Conservation (phyloP, 306 rosid species). For the Mimosa pudica region DNA sequence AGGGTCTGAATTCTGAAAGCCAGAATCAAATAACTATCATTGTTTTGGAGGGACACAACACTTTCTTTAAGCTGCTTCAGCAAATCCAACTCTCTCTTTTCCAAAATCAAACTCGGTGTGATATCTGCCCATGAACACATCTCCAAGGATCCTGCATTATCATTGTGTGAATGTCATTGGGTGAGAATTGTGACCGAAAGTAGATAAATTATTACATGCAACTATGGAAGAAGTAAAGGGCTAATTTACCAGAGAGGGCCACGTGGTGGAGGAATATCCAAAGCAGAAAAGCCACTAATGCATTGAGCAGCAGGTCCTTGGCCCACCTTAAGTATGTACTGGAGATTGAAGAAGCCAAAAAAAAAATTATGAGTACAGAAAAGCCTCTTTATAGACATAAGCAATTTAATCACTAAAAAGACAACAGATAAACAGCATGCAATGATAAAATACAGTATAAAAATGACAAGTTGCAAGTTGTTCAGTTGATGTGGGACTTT, state of each 20-base stretch:
- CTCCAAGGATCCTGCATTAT: slow-evolving; percentile 88
- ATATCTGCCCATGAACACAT: slow-evolving; percentile 88
- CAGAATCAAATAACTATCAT: slow-evolving; percentile 1
- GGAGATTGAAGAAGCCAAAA: slow-evolving; percentile 59
- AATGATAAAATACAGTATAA: too few relatives aligned
- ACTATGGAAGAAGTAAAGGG: not conserved
- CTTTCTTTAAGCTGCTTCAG: slow-evolving; percentile 67
- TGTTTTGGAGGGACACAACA: not conserved
- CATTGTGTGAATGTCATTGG: slow-evolving; percentile 33
- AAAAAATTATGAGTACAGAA: not conserved
- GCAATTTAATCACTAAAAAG: too few relatives aligned
- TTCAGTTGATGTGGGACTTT: too few relatives aligned
- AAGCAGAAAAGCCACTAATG: slow-evolving; percentile 78
- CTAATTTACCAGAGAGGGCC: slow-evolving; percentile 86
- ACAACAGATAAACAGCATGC: too few relatives aligned
- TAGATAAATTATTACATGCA: not conserved
- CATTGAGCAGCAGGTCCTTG: slow-evolving; percentile 80
- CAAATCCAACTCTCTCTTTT: slow-evolving; percentile 75
- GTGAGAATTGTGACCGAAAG: slow-evolving; percentile 35
- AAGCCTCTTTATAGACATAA: too few relatives aligned
- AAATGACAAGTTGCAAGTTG: too few relatives aligned
- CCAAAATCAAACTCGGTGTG: slow-evolving; percentile 90
- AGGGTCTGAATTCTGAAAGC: slow-evolving; percentile 26
- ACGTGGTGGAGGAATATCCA: slow-evolving; percentile 91
- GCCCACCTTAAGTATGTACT: slow-evolving; percentile 81